phyloP scores from a whole-genome alignment of 1,284 basidiomycete species.

The Tilletia setariae region DNA sequence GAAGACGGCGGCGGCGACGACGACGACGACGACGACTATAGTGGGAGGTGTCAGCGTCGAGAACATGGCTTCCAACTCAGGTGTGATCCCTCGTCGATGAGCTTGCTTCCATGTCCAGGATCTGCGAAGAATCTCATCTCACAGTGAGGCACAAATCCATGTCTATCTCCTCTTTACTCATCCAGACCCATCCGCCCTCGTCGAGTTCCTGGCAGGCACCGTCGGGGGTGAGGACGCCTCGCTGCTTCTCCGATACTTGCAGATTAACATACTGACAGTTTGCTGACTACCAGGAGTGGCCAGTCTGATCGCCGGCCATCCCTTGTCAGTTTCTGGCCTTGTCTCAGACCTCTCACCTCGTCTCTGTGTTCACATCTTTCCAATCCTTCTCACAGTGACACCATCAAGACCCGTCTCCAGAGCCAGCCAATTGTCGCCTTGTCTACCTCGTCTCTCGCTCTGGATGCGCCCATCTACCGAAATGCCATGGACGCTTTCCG shows the following conservation, averaged over 20 bases:
- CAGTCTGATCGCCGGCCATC: slow-evolving; percentile 41
- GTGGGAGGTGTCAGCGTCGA: too few relatives aligned
- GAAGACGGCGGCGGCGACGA: too few relatives aligned
- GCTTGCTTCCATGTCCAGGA: too few relatives aligned
- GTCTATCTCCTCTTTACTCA: not conserved
- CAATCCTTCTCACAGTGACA: slow-evolving; percentile 25
- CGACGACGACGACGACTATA: too few relatives aligned
- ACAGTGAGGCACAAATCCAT: too few relatives aligned
- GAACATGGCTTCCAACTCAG: too few relatives aligned
- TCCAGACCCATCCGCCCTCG: slow-evolving; percentile 30
- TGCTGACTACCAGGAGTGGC: slow-evolving; percentile 25
- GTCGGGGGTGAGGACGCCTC: slow-evolving; percentile 27
- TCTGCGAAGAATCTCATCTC: too few relatives aligned
- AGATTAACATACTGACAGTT: too few relatives aligned
- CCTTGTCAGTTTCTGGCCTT: slow-evolving; percentile 30
- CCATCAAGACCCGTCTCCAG: slow-evolving; percentile 46
- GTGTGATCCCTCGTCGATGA: too few relatives aligned
- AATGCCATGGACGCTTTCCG: slow-evolving; percentile 40
- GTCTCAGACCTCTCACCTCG: too few relatives aligned
- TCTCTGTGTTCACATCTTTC: not conserved
- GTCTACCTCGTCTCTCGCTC: not conserved
- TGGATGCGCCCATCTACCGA: slow-evolving; percentile 27
- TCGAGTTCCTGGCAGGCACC: slow-evolving; percentile 50
- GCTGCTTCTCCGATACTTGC: too few relatives aligned
- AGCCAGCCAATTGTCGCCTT: slow-evolving; percentile 29